These are phyloP conservation scores for Melanopsichium pennsylvanicum DNA, from an alignment of 1,284 basidiomycete genomes.

Conservation along the genomic window DNA sequence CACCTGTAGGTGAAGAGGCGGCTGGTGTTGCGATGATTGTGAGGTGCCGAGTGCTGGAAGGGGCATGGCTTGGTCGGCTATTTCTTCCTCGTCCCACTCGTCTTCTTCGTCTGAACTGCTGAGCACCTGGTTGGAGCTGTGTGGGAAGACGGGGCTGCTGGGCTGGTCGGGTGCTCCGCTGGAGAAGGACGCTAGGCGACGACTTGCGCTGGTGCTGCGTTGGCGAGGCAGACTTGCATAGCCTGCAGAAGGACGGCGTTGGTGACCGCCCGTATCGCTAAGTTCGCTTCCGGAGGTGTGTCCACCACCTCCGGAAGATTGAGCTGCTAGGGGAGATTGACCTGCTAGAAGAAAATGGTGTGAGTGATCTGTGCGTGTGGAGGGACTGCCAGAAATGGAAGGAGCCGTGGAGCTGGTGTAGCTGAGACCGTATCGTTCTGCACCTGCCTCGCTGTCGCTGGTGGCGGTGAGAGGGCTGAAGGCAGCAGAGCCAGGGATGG, in stretches of 20 bases:
- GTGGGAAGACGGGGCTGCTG: slow-evolving; percentile 21
- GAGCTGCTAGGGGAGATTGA: slow-evolving; percentile 34
- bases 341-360: slow-evolving; percentile 29
- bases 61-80: slow-evolving; percentile 58
- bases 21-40: slow-evolving; percentile 9
- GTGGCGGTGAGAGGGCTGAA: slow-evolving; percentile 52
- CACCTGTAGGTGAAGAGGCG: not conserved
- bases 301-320: slow-evolving; percentile 31
- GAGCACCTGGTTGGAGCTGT: slow-evolving; percentile 21
- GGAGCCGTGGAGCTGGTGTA: slow-evolving; percentile 51
- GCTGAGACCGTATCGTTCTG: slow-evolving; percentile 54
- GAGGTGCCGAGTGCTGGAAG: slow-evolving; percentile 38
- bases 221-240: slow-evolving; percentile 36
- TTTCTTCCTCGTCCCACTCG: slow-evolving; percentile 59
- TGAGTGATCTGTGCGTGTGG: slow-evolving; percentile 16
- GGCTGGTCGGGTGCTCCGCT: slow-evolving; percentile 24
- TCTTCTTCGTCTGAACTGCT: slow-evolving; percentile 59
- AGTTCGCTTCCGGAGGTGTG: slow-evolving; percentile 44
- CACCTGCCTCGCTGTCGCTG: slow-evolving; percentile 49
- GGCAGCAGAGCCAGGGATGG: slow-evolving; percentile 38
- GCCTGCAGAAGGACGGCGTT: slow-evolving; percentile 33
- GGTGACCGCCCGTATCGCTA: slow-evolving; percentile 36
- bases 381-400: slow-evolving; percentile 49
- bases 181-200: slow-evolving; percentile 25
- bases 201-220: slow-evolving; percentile 30